Conservation (phyloP, 1,284 basidiomycete genomes). For the Termitomyces sp. region DNA sequence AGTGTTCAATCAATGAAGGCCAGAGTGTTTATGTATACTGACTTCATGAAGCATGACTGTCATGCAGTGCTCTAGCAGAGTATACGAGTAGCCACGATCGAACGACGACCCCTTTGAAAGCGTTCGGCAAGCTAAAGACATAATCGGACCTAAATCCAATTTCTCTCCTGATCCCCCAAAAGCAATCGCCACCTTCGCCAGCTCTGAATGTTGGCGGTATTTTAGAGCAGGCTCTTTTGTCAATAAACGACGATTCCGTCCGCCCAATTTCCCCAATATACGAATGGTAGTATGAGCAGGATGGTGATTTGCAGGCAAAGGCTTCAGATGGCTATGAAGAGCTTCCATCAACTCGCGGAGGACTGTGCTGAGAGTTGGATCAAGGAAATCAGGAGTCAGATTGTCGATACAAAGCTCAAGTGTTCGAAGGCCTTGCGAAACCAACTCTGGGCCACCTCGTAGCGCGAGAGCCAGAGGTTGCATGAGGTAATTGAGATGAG, state of each 20-base stretch:
- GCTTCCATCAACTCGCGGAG: conserved; percentile 94
- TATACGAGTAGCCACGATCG: conserved; percentile 75
- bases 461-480: conserved; percentile 92
- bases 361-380: conserved; percentile 93
- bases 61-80: conserved; percentile 73
- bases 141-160: conserved; percentile 70
- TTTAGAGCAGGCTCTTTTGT: conserved; percentile 77
- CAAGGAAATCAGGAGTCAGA: conserved; percentile 96
- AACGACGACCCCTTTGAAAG: conserved; percentile 56
- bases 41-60: conserved; percentile 78
- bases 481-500: conserved; percentile 96
- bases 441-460: conserved; percentile 83
- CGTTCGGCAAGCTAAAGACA: conserved; percentile 66
- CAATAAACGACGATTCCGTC: conserved; percentile 86
- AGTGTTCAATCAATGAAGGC: conserved; percentile 6
- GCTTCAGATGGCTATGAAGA: conserved; percentile 86
- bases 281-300: conserved; percentile 95
- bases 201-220: conserved; percentile 66
- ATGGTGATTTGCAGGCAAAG: conserved; percentile 85
- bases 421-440: conserved; percentile 94
- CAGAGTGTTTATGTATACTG: conserved; percentile 9
- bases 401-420: conserved; percentile 99
- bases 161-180: conserved; percentile 70
- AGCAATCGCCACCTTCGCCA: conserved; percentile 66
- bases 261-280: conserved; percentile 96